Evolutionary conservation across 1,139 yeast genomes (phyloP), one percentile per base, ranked within the genome.

Genomic region (Nakaseomyces nivariensis): DNA sequence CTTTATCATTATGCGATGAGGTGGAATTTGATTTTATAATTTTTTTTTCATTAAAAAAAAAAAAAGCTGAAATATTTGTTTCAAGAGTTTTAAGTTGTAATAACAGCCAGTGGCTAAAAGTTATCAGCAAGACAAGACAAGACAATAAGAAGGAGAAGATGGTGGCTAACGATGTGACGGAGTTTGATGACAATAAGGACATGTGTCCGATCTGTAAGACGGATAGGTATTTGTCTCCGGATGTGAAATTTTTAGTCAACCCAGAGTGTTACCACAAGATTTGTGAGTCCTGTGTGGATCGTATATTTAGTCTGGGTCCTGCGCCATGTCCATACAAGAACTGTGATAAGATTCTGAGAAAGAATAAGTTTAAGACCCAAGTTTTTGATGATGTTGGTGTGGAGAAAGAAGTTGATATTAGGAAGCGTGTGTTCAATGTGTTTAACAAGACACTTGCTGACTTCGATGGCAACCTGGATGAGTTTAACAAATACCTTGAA

Each of bases 201-300:
- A 83, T 90, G 82, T 92, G 99, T 74, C 98, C 98, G 40, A 89
- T 94, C 62, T 92, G 99, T 74, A 88, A 92, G 69, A 89, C 97
- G 44, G 96, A 94, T 66, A 74, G 92, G 67, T 92, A 92, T 67
- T 74, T 92, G 54, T 88, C 96, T 45, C 97, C 98, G 37, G 90
- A 90, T 60, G 86, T 92, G 85, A 81, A 77, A 59, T 90, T 92
- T 63, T 77, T 92, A 51, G 90, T 92, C 54, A 92, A 92, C 61
- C 96, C 97, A 0, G 98, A 92, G 66, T 92, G 99, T 69, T 92
- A 94, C 65, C 99, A 92, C 65, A 90, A 88, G 73, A 92, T 92
- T 67, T 92, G 98, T 70, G 96, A 88, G 64, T 83, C 95, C 3
- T 92, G 98, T 69, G 97, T 89, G 44, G 97, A 90, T 67, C 75